Evolutionary conservation across 116 monocot genomes (phyloP), one percentile per base, ranked within the genome.

Genomic region (Posidonia oceanica): DNA sequence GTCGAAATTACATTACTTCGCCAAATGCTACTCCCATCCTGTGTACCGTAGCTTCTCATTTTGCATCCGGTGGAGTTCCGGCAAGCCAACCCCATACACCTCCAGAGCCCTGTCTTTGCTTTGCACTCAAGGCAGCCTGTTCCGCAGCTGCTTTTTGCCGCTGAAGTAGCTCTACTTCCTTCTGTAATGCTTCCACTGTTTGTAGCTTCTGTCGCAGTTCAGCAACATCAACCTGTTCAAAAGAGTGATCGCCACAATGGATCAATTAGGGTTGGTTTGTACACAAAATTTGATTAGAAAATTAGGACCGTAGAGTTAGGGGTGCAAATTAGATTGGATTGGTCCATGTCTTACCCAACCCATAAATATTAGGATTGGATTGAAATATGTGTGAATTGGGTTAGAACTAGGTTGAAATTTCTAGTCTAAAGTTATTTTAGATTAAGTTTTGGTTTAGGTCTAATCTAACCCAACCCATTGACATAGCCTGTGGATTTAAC

Each of bases 81-180:
- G 86, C 90, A 52, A 93, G 75, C 98, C 98, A 98, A n/a, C 93
- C 86, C 98, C 98, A 98, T 20, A 98, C 84, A 13, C 97, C 92
- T 3, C 89, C 82, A n/a, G 88, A 80, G 68, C 75, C 69, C 70
- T 87, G 87, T 75, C 78, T 84, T 78, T 98, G 85, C 70, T 83
- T 98, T 21, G 86, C 79, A 17, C 36, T 81, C 55, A 86, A 59
- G 42, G 84, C 82, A 23, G 82, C 90, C 78, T 92, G 78, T 54
- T 98, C 98, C 0, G 98, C 84, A 67, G 86, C 90, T 36, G 84
- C 89, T 56, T 90, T 93, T 52, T 93, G 93, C 61, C 88, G 72
- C 67, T 81, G 90, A 60, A 98, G 87, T 52, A 90, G 69, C 74
- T 98, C 98, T 39, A 93, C 78, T 79, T 98, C 98, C 74, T 84